phyloP scores from a whole-genome alignment of 164 flowering plant species.

The Santalum album region DNA sequence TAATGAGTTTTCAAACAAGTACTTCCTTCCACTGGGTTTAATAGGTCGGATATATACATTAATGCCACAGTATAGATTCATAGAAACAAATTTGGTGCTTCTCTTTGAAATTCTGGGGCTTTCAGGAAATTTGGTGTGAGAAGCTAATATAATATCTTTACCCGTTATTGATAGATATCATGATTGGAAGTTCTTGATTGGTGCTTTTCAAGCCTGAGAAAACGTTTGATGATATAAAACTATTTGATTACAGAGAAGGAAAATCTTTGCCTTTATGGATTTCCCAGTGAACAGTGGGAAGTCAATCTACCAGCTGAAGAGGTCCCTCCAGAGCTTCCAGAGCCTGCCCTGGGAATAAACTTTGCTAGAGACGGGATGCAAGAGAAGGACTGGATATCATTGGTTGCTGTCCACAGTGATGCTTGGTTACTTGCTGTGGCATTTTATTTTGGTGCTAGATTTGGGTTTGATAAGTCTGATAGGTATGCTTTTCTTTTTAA shows the following conservation, averaged over 20 bases:
- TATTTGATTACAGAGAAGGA: conserved; percentile 31
- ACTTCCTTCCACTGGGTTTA: too few species aligned
- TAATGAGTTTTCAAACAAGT: too few species aligned
- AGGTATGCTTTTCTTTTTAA: conserved; percentile 20
- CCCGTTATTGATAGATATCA: too few species aligned
- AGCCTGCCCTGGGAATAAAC: conserved; percentile 47
- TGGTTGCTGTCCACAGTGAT: conserved; percentile 50
- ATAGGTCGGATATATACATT: too few species aligned
- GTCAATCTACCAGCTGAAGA: conserved; percentile 45
- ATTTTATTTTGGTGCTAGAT: conserved; percentile 39
- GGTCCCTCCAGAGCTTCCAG: conserved; percentile 51
- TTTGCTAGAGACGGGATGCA: conserved; percentile 52
- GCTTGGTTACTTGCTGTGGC: conserved; percentile 48
- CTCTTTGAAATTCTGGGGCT: too few species aligned
- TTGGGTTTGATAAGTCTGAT: conserved; percentile 36
- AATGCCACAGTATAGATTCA: too few species aligned
- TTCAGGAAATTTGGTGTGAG: too few species aligned
- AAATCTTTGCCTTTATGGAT: conserved; percentile 40
- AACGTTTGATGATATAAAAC: too few species aligned
- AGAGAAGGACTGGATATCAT: conserved; percentile 35
- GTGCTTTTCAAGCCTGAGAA: too few species aligned
- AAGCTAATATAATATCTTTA: too few species aligned
- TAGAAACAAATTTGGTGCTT: too few species aligned
- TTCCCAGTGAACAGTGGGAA: conserved; percentile 45
- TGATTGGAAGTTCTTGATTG: too few species aligned